Evolutionary conservation across 768 basidiomycete species (phyloP), one percentile per base, ranked within the genome.

Genomic region (Sistotremastrum niveocremeum): DNA sequence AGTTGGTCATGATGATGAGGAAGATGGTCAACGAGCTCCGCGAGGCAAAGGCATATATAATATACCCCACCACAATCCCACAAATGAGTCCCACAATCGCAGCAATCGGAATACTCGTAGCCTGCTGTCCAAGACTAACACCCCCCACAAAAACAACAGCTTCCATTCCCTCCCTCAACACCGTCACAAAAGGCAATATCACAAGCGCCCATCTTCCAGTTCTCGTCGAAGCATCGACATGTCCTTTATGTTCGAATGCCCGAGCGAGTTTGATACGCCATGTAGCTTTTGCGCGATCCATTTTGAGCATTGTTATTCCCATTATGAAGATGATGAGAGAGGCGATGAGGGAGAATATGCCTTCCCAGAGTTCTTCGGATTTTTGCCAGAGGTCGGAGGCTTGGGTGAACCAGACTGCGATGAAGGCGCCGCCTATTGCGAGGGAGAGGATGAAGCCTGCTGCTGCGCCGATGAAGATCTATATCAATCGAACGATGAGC

Each of bases 101-200:
- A 5, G 94, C 84, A 38, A 98, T 81, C 1, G 94, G 94, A 53
- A 95, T 93, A 5, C 91, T 74, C 1, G 72, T 75, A 2, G 86
- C 93, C 4, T 78, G 68, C 56, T 87, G 74, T 33, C 81, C 82
- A 43, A 97, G 79, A 4, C 91, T 81, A 34, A 97, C 90, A 43
- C 91, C 90, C 3, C 91, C 87, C 34, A 95, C 89, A 57, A 97
- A 95, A 49, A 97, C 71, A 47, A 95, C 83, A 1, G 85, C 90
- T 61, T 97, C 93, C 50, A 97, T 69, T 41, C 91, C 93, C 69
- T 98, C 94, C 50, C 93, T 80, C 34, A 98, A 67, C 40, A 99
- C 88, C 7, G 93, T 94, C 57, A 98, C 75, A 48, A 94, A 63
- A 0, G 94, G 94, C 4, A 99, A 72, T 32, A 93, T 55, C 68